Evolutionary conservation across 768 basidiomycete species (phyloP), one percentile per base, ranked within the genome.

Genomic region (Sporobolomyces pararoseus): DNA sequence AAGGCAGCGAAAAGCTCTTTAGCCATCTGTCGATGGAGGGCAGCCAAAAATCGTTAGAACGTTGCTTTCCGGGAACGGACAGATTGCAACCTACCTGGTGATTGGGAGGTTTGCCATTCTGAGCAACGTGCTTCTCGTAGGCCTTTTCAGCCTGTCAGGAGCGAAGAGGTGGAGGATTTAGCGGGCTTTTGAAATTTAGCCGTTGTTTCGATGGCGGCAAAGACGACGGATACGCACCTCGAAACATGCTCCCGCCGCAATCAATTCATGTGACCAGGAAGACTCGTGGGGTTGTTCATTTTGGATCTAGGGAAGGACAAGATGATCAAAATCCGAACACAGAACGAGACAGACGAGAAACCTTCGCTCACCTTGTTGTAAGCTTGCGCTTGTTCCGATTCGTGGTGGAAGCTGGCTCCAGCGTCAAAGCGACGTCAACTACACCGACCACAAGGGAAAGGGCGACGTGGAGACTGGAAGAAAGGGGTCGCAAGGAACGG

Each of bases 1-100:
- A 81, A 76, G 7, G 78, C 81, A 25, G 80, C 80, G 27, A 80
- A 51, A 71, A 81, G 54, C 76, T 81, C 79, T 70, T 80, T 46
- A 23, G 74, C 75, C 71, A 76, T 74, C 74, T 77, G 53, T 42
- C 32, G 46, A 35, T 2, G 32, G 23, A 44, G 16, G 3, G 49
- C 7, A 27, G 3, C 63, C 25, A 35, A 19, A 47, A 16, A 23
- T 19, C n/a, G n/a, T n/a, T n/a, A n/a, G n/a, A n/a, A n/a, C n/a
- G n/a, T 58, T 4, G 51, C 7, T 25, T 25, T 42, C 39, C 39
- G 12, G n/a, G 19, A 19, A 19, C 44, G 25, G 35, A 19, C 35
- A 19, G 3, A n/a, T 29, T 7, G 35, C 29, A 6, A 34, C 46
- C 4, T 27, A 61, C 59, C 62, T 75, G 71, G 71, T 77, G 77